Evolutionary conservation across 1,284 basidiomycete species (phyloP).

Genomic region (Chalciporus sp.): DNA sequence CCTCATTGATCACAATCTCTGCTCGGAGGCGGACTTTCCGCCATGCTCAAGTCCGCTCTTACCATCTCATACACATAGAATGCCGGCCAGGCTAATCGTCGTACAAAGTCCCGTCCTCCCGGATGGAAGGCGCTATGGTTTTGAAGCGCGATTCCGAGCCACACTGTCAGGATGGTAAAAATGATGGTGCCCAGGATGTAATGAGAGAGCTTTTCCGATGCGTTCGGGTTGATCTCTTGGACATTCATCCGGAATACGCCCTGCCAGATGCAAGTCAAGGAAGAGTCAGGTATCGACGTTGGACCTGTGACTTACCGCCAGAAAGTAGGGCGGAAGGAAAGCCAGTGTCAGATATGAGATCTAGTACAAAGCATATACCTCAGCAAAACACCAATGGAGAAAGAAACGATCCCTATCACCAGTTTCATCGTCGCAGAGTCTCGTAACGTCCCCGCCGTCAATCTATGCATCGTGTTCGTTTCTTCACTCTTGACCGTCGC

Average conservation of each 20-base stretch:
- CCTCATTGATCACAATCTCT: too few species aligned
- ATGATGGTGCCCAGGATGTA: slow-evolving; percentile 45
- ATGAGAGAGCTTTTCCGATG: slow-evolving; percentile 34
- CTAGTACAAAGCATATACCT: neutral
- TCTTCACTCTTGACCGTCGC: slow-evolving; percentile 49
- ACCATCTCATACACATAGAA: neutral
- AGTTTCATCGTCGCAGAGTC: slow-evolving; percentile 54
- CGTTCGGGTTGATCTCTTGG: slow-evolving; percentile 33
- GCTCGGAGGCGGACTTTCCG: too few species aligned
- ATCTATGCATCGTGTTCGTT: slow-evolving; percentile 29
- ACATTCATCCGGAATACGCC: slow-evolving; percentile 48
- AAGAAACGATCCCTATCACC: neutral
- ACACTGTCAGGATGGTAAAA: slow-evolving; percentile 47
- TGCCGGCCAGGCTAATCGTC: slow-evolving; percentile 8
- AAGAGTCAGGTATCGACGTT: neutral
- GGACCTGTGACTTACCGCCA: slow-evolving; percentile 34
- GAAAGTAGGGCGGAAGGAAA: slow-evolving; percentile 16
- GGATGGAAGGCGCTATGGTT: slow-evolving; percentile 3
- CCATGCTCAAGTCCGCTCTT: too few species aligned
- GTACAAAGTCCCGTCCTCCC: neutral
- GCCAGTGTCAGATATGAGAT: slow-evolving; percentile 19
- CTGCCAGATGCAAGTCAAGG: slow-evolving; percentile 15
- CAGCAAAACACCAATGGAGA: neutral
- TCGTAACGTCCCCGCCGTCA: slow-evolving; percentile 36
- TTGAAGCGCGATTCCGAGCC: slow-evolving; percentile 34